These are phyloP conservation scores for Naumovozyma baii DNA, from an alignment of 805 yeast genomes.

Conservation along the genomic window DNA sequence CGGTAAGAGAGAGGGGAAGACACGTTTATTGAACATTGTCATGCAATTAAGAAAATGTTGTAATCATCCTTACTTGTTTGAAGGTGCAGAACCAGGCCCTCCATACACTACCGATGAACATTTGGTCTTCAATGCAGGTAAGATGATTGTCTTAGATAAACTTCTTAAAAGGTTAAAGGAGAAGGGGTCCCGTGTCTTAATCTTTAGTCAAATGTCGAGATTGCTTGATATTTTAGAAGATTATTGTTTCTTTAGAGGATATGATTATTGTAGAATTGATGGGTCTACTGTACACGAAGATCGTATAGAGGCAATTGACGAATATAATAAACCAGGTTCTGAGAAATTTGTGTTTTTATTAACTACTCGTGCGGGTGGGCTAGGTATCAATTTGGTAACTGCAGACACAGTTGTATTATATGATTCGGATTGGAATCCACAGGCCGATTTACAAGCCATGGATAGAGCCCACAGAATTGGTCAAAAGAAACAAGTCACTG, in stretches of 20 bases:
- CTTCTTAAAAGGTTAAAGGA: slow-evolving; percentile 58
- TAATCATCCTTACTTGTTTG: slow-evolving; percentile 92
- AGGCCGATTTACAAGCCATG: slow-evolving; percentile 96
- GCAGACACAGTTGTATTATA: slow-evolving; percentile 85
- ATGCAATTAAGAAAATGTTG: slow-evolving; percentile 96
- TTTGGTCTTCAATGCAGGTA: slow-evolving; percentile 79
- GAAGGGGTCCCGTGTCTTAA: slow-evolving; percentile 81
- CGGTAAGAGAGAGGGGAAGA: slow-evolving; percentile 90
- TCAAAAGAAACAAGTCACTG: slow-evolving; percentile 90
- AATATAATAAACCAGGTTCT: slow-evolving; percentile 73
- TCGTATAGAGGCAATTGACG: slow-evolving; percentile 86
- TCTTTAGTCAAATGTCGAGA: slow-evolving; percentile 91
- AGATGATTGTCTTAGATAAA: slow-evolving; percentile 82
- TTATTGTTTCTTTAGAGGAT: slow-evolving; percentile 77
- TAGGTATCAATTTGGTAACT: slow-evolving; percentile 84
- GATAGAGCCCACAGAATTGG: slow-evolving; percentile 97
- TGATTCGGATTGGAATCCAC: slow-evolving; percentile 98
- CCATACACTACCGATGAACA: slow-evolving; percentile 96
- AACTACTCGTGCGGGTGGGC: slow-evolving; percentile 95
- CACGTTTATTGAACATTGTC: slow-evolving; percentile 82
- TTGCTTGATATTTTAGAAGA: slow-evolving; percentile 84
- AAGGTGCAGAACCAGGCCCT: slow-evolving; percentile 99
- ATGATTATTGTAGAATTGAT: slow-evolving; percentile 83
- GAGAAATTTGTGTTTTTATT: slow-evolving; percentile 75
- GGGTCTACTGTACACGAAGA: slow-evolving; percentile 92